Evolutionary conservation across 2,329 filamentous ascomycete genomes (phyloP).

Genomic region (Colletotrichum scovillei): DNA sequence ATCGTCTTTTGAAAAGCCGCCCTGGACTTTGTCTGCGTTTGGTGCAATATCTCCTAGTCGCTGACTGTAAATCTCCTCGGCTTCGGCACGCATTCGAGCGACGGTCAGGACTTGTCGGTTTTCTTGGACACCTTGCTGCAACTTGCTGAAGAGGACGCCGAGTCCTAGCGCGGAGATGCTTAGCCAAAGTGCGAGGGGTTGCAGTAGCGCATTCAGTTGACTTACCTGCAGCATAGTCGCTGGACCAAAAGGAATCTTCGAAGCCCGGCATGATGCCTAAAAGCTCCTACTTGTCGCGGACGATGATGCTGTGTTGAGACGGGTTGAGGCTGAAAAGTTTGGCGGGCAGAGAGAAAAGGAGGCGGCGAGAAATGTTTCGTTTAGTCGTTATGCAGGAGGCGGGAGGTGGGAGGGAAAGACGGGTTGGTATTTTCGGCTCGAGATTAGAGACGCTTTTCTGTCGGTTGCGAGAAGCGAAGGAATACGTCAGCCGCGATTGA

Average conservation of each 20-base stretch:
- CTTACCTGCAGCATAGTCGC: slow-evolving; percentile 93
- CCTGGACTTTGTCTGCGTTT: slow-evolving; percentile 81
- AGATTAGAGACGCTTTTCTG: slow-evolving; percentile 21
- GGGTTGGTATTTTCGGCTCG: slow-evolving; percentile 19
- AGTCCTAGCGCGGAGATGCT: slow-evolving; percentile 65
- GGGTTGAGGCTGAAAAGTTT: background rate
- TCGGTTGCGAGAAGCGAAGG: slow-evolving; percentile 25
- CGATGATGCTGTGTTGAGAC: slow-evolving; percentile 11
- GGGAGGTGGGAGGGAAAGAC: slow-evolving; percentile 14
- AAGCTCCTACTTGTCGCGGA: slow-evolving; percentile 15
- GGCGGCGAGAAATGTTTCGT: slow-evolving; percentile 32
- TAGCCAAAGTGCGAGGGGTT: background rate
- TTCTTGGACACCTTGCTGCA: slow-evolving; percentile 95
- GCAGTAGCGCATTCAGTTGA: slow-evolving; percentile 24
- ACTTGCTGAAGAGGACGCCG: slow-evolving; percentile 93
- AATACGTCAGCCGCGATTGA: slow-evolving; percentile 32
- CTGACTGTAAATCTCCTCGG: slow-evolving; percentile 89
- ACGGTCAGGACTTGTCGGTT: slow-evolving; percentile 94
- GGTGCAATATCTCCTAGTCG: slow-evolving; percentile 85
- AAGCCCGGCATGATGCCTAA: slow-evolving; percentile 80
- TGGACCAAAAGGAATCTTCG: slow-evolving; percentile 96
- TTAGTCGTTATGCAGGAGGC: slow-evolving; percentile 34
- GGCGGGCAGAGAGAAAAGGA: slow-evolving; percentile 16
- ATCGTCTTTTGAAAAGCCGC: slow-evolving; percentile 91
- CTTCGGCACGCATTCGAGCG: slow-evolving; percentile 93